These are phyloP conservation scores for Anisodus tanguticus DNA, from an alignment of 257 asterid species.

Conservation along the genomic window DNA sequence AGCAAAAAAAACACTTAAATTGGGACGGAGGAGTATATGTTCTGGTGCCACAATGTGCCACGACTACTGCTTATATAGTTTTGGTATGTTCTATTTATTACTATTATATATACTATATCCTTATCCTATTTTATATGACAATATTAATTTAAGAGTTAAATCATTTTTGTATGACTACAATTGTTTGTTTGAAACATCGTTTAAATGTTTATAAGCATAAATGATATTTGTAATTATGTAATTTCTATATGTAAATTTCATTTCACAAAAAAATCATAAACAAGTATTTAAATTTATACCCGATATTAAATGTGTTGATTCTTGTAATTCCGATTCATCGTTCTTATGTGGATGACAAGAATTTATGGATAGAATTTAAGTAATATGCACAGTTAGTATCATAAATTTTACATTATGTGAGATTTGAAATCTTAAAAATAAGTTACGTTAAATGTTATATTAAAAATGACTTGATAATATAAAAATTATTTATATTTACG, in stretches of 20 bases:
- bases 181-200: background rate
- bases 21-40: background rate
- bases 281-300: background rate
- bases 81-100: background rate
- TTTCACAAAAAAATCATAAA: background rate
- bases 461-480: no score
- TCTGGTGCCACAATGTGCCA: constrained; percentile 2
- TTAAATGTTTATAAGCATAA: background rate
- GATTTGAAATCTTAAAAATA: no score
- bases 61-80: background rate
- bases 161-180: background rate
- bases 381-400: no score
- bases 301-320: background rate
- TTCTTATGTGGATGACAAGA: no score
- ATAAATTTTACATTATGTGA: no score
- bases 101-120: no score
- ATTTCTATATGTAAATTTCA: background rate
- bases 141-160: background rate
- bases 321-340: no score
- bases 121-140: background rate
- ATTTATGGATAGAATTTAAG: no score
- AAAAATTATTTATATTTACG: no score
- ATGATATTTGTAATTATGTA: background rate
- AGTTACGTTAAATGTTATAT: no score
- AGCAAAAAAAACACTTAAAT: no score